A percentile compares a stretch with the other conserved stretches of the same genome.
Evolutionary conservation across 2,329 filamentous ascomycete genomes (phyloP).

Genomic region (Juglanconis sp.): DNA sequence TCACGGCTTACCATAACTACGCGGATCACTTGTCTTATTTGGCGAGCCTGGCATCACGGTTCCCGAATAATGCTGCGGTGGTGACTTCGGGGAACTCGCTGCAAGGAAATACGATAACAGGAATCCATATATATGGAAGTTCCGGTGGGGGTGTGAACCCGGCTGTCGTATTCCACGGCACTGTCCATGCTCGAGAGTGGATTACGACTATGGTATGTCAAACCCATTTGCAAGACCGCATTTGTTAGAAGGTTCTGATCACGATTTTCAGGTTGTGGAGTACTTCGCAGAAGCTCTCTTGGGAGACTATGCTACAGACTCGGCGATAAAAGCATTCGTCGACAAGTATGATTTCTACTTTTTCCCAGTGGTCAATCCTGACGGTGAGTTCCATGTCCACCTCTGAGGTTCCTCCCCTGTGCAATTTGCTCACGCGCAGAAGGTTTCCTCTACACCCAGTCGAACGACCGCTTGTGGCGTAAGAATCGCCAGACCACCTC

Average conservation of each 20-base stretch:
- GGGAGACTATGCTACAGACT: constrained; percentile 37
- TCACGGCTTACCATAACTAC: constrained; percentile 52
- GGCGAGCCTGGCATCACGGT: constrained; percentile 37
- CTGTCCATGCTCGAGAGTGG: constrained; percentile 60
- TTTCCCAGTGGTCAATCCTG: constrained; percentile 60
- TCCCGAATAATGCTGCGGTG: constrained; percentile 44
- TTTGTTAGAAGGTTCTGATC: neutral
- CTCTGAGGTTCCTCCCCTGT: no score
- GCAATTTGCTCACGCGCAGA: neutral
- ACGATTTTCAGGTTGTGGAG: constrained; percentile 35
- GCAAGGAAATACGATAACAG: constrained; percentile 56
- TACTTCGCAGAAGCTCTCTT: constrained; percentile 52
- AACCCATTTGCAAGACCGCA: neutral
- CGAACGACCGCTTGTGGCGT: constrained; percentile 60
- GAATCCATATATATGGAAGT: constrained; percentile 54
- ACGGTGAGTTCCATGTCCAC: constrained; percentile 37
- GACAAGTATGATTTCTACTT: constrained; percentile 66
- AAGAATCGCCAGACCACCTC: constrained; percentile 49
- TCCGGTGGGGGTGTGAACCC: constrained; percentile 43
- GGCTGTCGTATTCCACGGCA: constrained; percentile 53
- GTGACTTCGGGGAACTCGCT: constrained; percentile 46
- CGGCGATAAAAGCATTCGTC: constrained; percentile 33
- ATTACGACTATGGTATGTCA: constrained; percentile 46
- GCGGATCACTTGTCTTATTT: constrained; percentile 48
- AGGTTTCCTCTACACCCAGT: constrained; percentile 56